A percentile compares a stretch with the other conserved stretches of the same genome.
Evolutionary conservation across 306 rosid species (phyloP).

Genomic region (Cucumis melo): DNA sequence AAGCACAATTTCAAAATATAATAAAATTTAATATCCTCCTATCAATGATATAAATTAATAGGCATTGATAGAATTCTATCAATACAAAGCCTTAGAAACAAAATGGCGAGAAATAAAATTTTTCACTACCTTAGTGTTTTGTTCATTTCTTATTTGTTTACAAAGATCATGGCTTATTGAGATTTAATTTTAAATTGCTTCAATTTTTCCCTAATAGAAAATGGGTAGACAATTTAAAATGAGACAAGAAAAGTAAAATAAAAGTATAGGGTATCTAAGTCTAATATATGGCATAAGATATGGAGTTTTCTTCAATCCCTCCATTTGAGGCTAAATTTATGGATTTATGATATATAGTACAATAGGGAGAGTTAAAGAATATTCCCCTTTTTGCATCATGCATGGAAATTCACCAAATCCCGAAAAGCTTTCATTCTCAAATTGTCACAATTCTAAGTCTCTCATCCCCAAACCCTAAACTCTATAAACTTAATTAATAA

Average conservation of each 20-base stretch:
- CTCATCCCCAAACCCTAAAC: not conserved
- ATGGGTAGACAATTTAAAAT: not conserved
- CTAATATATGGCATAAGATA: not conserved
- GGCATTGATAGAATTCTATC: too few relatives aligned
- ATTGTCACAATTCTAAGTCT: not conserved
- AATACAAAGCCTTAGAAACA: too few relatives aligned
- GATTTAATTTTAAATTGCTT: not conserved
- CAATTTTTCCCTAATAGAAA: not conserved
- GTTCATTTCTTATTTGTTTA: too few relatives aligned
- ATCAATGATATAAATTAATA: too few relatives aligned
- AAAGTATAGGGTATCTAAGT: not conserved
- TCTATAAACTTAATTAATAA: too few relatives aligned
- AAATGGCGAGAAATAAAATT: too few relatives aligned
- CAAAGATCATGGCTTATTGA: not conserved
- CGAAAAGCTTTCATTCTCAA: not conserved
- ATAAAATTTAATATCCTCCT: too few relatives aligned
- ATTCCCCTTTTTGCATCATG: not conserved
- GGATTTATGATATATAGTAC: not conserved
- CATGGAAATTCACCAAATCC: not conserved
- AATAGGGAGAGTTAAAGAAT: not conserved
- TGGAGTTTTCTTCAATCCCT: not conserved
- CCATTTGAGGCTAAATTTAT: conserved; percentile 3
- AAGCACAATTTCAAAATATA: too few relatives aligned
- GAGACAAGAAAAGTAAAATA: not conserved
- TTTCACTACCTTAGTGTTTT: too few relatives aligned